Base-by-base conservation (phyloP, 176 grass and related monocot species). In the Bothriochloa decipiens region DNA sequence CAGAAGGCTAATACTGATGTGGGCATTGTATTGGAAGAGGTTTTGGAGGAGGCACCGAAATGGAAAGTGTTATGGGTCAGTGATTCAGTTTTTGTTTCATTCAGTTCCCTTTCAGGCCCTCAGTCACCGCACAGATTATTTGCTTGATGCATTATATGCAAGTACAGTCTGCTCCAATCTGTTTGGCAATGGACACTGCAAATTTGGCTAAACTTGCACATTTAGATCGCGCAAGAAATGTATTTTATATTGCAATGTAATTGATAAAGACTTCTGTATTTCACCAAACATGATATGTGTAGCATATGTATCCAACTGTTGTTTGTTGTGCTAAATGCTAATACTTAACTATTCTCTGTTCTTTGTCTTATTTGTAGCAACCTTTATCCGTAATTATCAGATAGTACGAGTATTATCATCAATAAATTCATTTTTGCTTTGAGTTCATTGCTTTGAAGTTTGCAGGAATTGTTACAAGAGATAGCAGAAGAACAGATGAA, bases 41-140 rank as follows among this genome's bases (percentile, higher is more conserved):
- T 98, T 78, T 86, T 98, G 73, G 96, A 98, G 87, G 96, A 93
- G 91, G 85, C 92, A 68, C 96, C 96, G 26, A 98, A 98, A 87
- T 98, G 96, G 92, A 95, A 95, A 89, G 80, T 95, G 81, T 98
- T 98, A 71, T 74, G 58, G 91, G 92, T 98, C 87, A 89, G 92
- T 85, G 81, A 87, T 63, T 87, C 84, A n/a, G 80, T 92, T 86
- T 65, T 73, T 57, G 36, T 83, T 74, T 50, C 55, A 23, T 60
- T 77, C 39, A 71, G 72, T 72, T 79, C 79, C 81, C 79, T 82
- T 70, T 50, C 65, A 43, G 18, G 17, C 25, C 5, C 25, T 14
- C 32, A 69, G 41, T 17, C 70, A 28, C 14, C 42, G 42, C 13
- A 73, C 69, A 45, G 42, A 49, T 73, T 39, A 82, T 82, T 68